phyloP scores from a whole-genome alignment of 2,329 filamentous ascomycete genomes.

The Coniosporium tulheliwenetii region DNA sequence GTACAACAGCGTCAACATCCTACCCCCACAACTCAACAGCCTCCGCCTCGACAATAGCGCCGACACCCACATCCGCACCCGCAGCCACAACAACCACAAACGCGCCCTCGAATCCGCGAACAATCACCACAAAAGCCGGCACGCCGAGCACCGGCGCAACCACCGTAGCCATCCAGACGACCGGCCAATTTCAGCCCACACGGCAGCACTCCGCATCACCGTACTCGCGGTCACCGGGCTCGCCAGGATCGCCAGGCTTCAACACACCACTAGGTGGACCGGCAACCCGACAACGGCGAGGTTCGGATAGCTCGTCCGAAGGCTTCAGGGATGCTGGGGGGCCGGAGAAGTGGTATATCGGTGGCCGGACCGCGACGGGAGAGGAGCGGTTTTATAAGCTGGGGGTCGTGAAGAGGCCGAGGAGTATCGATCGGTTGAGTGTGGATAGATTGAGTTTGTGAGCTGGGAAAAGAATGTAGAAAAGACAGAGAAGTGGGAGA shows the following conservation, averaged over 20 bases:
- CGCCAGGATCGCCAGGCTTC: slow-evolving; percentile 11
- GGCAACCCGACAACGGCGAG: slow-evolving; percentile 33
- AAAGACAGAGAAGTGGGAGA: too few relatives aligned
- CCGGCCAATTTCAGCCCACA: slow-evolving; percentile 23
- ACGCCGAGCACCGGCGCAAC: slow-evolving; percentile 15
- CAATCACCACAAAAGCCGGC: slow-evolving; percentile 30
- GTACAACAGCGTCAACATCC: slow-evolving; percentile 20
- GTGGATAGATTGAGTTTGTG: slow-evolving; percentile 61
- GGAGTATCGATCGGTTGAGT: slow-evolving; percentile 60
- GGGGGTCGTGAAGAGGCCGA: slow-evolving; percentile 55
- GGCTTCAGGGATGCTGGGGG: slow-evolving; percentile 59
- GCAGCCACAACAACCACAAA: slow-evolving; percentile 15
- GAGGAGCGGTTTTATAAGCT: slow-evolving; percentile 73
- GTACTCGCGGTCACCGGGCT: slow-evolving; percentile 17
- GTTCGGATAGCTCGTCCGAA: slow-evolving; percentile 60
- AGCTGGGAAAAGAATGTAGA: slow-evolving; percentile 9
- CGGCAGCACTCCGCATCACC: slow-evolving; percentile 20
- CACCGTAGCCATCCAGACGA: slow-evolving; percentile 21
- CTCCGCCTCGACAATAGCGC: slow-evolving; percentile 22
- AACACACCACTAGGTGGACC: neutral
- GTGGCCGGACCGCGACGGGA: slow-evolving; percentile 58
- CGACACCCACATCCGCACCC: slow-evolving; percentile 9
- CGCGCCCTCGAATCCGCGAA: slow-evolving; percentile 23
- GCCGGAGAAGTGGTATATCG: slow-evolving; percentile 69
- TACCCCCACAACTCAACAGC: too few relatives aligned